These are phyloP conservation scores for Phytophthora capsici DNA, from an alignment of 352 stramenopile genomes.

Conservation along the genomic window DNA sequence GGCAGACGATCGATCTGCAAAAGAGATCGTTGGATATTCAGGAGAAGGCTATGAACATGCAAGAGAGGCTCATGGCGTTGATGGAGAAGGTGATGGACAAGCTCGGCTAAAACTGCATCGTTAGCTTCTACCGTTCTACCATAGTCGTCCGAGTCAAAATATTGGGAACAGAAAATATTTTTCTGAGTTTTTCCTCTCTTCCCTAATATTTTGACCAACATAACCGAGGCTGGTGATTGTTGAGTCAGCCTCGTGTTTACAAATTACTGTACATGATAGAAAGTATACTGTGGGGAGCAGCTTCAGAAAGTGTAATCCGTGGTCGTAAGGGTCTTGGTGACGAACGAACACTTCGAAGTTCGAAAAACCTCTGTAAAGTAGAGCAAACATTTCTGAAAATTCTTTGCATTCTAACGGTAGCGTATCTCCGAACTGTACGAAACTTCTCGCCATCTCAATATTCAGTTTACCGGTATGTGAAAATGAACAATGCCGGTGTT, in stretches of 20 bases:
- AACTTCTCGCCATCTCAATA: neutral
- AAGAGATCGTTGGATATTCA: constrained; percentile 32
- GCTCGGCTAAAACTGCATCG: constrained; percentile 8
- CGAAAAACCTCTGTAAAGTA: too few species aligned
- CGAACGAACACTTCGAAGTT: too few species aligned
- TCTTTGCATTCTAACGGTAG: too few species aligned
- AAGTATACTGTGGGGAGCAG: neutral
- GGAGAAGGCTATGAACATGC: constrained; percentile 35
- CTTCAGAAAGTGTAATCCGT: constrained; percentile 3
- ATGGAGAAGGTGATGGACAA: constrained; percentile 43
- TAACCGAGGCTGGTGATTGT: constrained; percentile 7
- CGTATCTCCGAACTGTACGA: too few species aligned
- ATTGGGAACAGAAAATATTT: too few species aligned
- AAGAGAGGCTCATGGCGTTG: constrained; percentile 30
- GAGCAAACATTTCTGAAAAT: too few species aligned
- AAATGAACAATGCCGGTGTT: too few species aligned
- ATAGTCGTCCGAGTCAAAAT: too few species aligned
- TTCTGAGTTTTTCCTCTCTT: neutral
- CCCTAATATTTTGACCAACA: constrained; percentile 10
- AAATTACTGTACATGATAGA: too few species aligned
- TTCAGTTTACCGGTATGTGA: neutral
- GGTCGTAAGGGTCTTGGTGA: neutral
- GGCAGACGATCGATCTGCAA: constrained; percentile 30
- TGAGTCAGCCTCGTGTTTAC: constrained; percentile 9
- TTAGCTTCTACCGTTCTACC: too few species aligned